Base-by-base conservation (phyloP, 306 rosid genomes). In the Sphenostylis stenocarpa region DNA sequence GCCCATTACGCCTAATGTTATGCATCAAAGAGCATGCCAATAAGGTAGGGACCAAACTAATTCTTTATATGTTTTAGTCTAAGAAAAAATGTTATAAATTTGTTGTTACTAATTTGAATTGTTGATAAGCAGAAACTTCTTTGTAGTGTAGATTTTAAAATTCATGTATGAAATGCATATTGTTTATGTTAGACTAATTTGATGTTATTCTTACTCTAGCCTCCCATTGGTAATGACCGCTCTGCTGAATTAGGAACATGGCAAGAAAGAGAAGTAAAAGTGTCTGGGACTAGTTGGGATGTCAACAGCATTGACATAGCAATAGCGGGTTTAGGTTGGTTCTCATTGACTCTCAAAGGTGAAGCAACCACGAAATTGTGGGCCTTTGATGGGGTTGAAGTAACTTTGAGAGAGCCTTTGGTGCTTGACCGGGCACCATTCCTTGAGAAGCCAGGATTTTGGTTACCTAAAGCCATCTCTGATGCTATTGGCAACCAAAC, bases 301-400 rank as follows among this genome's bases (percentile, higher is more conserved):
- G 90, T 86, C 72, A 90, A 94, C 63, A 84, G 91, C 89, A 68
- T 78, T n/a, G 97, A 94, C 82, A 81, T 91, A 68, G 85, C 96
- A 52, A 86, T 76, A 55, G 93, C 96, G 6, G 98, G 96, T 45
- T 77, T 94, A 77, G 94, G 97, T 56, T 94, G 96, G 97, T 85
- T 89, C 43, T 86, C 97, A 23, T 16, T 94, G 34, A 87, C 96
- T 70, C 90, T 94, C 70, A 92, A 91, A 89, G 98, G 98, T 57
- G 88, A 90, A 84, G 93, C 97, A 82, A 90, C 91, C 48, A 41
- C 88, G 84, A 85, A 84, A 81, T 47, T 94, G 65, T 87, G 91
- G 93, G 83, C 83, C 26, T 84, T 77, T 41, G 91, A 94, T 82
- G 97, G 97, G 77, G 78, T 91, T 63, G 97, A 91, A 78, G 74